phyloP scores from a whole-genome alignment of 352 stramenopile genomes.

The Plasmopara halstedii region DNA sequence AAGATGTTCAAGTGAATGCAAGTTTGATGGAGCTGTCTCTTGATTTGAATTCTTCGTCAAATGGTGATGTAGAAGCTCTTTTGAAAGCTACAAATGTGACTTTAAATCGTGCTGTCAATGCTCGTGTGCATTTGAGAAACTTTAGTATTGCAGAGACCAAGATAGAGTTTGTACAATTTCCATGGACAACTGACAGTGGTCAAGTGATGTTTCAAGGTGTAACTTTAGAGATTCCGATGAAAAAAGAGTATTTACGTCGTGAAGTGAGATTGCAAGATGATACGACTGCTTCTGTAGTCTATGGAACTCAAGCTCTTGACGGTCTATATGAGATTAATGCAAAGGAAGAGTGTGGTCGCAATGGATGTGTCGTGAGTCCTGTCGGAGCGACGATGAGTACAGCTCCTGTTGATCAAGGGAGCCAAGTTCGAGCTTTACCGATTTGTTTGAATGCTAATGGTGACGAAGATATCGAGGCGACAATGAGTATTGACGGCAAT shows the following conservation, averaged over 20 bases:
- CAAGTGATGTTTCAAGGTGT: constrained; percentile 31
- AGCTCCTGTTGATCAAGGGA: constrained; percentile 30
- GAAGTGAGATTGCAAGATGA: constrained; percentile 21
- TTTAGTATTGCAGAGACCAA: constrained; percentile 24
- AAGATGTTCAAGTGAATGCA: constrained; percentile 14
- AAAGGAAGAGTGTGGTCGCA: constrained; percentile 46
- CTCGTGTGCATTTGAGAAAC: constrained; percentile 20
- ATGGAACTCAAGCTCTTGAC: constrained; percentile 13
- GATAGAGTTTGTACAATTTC: constrained; percentile 27
- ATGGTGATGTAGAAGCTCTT: constrained; percentile 13
- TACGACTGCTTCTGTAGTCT: constrained; percentile 29
- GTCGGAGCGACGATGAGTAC: constrained; percentile 20
- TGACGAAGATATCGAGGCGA: constrained; percentile 26
- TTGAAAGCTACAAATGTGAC: constrained; percentile 19
- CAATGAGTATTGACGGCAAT: constrained; percentile 17
- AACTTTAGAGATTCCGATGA: constrained; percentile 38
- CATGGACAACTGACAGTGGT: constrained; percentile 18
- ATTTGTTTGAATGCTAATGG: constrained; percentile 29
- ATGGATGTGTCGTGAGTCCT: constrained; percentile 37
- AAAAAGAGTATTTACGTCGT: constrained; percentile 27
- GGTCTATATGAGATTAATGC: constrained; percentile 47
- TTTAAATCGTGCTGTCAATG: constrained; percentile 17
- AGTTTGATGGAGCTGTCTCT: constrained; percentile 19
- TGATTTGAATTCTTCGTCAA: too few relatives aligned
- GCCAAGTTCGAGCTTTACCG: constrained; percentile 38